These are phyloP conservation scores for Lenzites betulinus DNA, from an alignment of 768 basidiomycete species.

Conservation along the genomic window DNA sequence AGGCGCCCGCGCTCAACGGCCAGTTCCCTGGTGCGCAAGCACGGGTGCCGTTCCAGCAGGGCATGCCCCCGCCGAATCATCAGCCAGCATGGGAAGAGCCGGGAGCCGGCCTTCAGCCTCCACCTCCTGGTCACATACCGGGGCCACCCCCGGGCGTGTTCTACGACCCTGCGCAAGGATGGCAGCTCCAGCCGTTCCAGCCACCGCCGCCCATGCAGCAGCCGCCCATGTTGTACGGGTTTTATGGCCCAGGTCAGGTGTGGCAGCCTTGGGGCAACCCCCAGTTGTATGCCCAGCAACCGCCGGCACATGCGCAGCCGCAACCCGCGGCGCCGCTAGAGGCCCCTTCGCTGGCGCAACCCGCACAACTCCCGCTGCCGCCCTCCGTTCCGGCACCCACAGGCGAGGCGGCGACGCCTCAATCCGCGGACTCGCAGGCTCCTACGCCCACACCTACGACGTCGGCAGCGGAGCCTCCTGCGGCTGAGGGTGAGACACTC, in stretches of 20 bases:
- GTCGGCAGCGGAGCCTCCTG: background rate
- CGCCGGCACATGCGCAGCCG: constrained; percentile 10
- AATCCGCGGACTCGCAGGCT: background rate
- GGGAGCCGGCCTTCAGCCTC: too few relatives aligned
- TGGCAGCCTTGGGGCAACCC: constrained; percentile 66
- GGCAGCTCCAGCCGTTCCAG: constrained; percentile 20
- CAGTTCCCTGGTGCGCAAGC: constrained; percentile 30
- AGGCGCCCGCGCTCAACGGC: constrained; percentile 40
- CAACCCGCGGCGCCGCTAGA: constrained; percentile 22
- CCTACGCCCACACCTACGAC: constrained; percentile 17
- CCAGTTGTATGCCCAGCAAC: constrained; percentile 31
- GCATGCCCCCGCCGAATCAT: constrained; percentile 24
- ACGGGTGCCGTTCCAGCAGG: constrained; percentile 24
- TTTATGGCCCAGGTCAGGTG: constrained; percentile 61
- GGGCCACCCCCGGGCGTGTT: constrained; percentile 5
- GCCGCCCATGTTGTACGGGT: constrained; percentile 60
- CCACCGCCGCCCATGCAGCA: constrained; percentile 22
- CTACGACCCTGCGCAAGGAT: constrained; percentile 4
- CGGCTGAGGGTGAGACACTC: constrained; percentile 21
- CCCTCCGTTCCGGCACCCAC: background rate
- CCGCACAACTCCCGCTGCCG: constrained; percentile 3
- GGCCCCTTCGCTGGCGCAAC: background rate
- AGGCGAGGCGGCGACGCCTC: background rate
- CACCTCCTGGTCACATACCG: background rate
- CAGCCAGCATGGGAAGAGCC: constrained; percentile 37